Percentiles rank a stretch among this genome's conserved stretches.
phyloP scores from a whole-genome alignment of 768 basidiomycete genomes.

The Collybiopsis confluens region DNA sequence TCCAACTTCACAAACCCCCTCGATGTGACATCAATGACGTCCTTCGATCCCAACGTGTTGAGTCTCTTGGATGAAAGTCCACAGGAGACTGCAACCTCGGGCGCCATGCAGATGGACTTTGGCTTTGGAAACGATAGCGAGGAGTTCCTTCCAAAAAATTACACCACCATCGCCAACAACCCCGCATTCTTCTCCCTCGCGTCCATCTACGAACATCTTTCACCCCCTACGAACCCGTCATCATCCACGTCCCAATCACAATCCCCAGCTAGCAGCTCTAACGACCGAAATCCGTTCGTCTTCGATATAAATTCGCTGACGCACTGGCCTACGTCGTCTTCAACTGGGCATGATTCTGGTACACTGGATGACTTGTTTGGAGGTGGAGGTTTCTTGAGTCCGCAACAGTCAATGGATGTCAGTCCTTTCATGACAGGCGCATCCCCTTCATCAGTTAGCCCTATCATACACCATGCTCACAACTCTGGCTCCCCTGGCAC shows the following conservation, averaged over 20 bases:
- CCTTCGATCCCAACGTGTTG: conserved; percentile 68
- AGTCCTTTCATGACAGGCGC: conserved; percentile 25
- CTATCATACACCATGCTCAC: conserved; percentile 46
- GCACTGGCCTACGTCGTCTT: conserved; percentile 36
- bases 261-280: conserved; percentile 10
- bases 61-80: conserved; percentile 58
- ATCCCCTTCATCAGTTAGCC: conserved; percentile 45
- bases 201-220: conserved; percentile 45
- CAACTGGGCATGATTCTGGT: conserved; percentile 26
- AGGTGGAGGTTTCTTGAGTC: conserved; percentile 27
- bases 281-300: conserved; percentile 33
- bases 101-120: conserved; percentile 59
- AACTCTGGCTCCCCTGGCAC: conserved; percentile 19
- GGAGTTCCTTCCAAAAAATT: conserved; percentile 44
- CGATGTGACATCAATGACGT: conserved; percentile 64
- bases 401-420: conserved; percentile 23
- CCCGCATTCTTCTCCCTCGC: conserved; percentile 84
- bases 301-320: conserved; percentile 44
- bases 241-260: conserved; percentile 10
- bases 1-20: conserved; percentile 39
- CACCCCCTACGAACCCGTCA: conserved; percentile 18
- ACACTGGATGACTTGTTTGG: conserved; percentile 45
- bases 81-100: conserved; percentile 50
- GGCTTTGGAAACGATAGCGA: conserved; percentile 49
- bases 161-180: conserved; percentile 79